These are phyloP conservation scores for Corylus heterophylla DNA, from an alignment of 306 rosid genomes.

Conservation along the genomic window DNA sequence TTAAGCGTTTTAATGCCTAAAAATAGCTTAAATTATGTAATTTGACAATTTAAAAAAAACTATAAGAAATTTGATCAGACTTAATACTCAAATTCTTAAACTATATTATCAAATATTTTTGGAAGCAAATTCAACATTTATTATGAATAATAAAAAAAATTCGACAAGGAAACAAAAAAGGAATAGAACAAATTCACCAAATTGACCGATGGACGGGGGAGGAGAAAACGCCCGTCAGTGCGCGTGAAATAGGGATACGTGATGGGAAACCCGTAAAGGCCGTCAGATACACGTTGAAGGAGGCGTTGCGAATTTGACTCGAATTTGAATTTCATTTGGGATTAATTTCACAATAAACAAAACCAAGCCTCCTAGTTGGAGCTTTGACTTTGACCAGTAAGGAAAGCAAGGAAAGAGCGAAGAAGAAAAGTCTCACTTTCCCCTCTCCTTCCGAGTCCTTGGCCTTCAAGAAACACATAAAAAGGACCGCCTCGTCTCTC, in stretches of 20 bases:
- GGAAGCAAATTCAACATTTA: no score
- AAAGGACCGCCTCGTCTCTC: constrained; percentile 27
- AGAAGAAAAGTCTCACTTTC: constrained; percentile 94
- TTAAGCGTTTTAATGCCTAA: no score
- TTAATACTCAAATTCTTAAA: no score
- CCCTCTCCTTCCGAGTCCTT: constrained; percentile 50
- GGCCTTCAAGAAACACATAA: constrained; percentile 2
- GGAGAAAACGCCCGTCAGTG: neutral
- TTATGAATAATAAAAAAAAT: no score
- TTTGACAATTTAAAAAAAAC: no score
- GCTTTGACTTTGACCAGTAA: constrained; percentile 84
- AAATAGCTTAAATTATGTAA: no score
- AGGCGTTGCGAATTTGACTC: constrained; percentile 19
- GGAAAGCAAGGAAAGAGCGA: constrained; percentile 33
- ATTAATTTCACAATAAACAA: constrained; percentile 31
- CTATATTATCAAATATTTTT: no score
- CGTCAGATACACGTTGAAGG: neutral
- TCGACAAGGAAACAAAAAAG: no score
- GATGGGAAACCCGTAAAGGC: neutral
- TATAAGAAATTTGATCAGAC: no score
- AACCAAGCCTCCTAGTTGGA: constrained; percentile 50
- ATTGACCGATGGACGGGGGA: no score
- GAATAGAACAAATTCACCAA: no score
- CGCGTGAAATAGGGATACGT: neutral
- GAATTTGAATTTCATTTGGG: constrained; percentile 35